phyloP scores from a whole-genome alignment of 2,329 filamentous ascomycete genomes.

The Aaosphaeria arxii region DNA sequence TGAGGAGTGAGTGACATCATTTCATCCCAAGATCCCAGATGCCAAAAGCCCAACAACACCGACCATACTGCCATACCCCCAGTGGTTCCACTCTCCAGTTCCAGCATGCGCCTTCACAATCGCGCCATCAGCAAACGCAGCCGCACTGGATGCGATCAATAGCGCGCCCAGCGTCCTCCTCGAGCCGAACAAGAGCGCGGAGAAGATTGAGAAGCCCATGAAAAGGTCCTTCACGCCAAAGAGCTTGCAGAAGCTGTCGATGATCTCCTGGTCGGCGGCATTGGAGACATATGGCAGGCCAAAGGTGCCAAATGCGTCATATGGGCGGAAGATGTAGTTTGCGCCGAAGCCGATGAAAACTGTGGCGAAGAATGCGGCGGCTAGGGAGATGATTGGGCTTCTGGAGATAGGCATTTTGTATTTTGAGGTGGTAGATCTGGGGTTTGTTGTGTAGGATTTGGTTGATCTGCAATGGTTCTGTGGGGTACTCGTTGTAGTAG shows the following conservation, averaged over 20 bases:
- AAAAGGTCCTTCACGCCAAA: constrained; percentile 52
- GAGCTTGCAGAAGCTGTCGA: constrained; percentile 45
- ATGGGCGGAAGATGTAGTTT: constrained; percentile 39
- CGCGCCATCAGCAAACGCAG: constrained; percentile 47
- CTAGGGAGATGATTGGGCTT: not conserved
- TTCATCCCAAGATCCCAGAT: constrained; percentile 26
- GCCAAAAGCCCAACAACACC: constrained; percentile 31
- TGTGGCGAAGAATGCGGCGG: constrained; percentile 19
- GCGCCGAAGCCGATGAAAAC: constrained; percentile 38
- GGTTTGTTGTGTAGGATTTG: too few species aligned
- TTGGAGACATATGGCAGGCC: constrained; percentile 27
- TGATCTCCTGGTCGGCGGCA: constrained; percentile 34
- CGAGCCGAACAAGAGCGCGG: constrained; percentile 38
- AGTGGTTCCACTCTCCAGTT: constrained; percentile 49
- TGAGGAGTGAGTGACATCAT: not conserved
- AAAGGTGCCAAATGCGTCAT: constrained; percentile 37
- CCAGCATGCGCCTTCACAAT: constrained; percentile 41
- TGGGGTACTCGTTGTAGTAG: too few species aligned
- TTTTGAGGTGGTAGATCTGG: too few species aligned
- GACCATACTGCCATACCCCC: constrained; percentile 40
- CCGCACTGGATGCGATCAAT: constrained; percentile 39
- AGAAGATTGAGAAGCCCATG: constrained; percentile 43
- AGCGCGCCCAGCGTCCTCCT: constrained; percentile 43
- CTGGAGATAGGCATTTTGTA: too few species aligned
- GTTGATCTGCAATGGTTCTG: too few species aligned